phyloP scores from a whole-genome alignment of 345 rosid genomes.

The Syzygium aqueum region DNA sequence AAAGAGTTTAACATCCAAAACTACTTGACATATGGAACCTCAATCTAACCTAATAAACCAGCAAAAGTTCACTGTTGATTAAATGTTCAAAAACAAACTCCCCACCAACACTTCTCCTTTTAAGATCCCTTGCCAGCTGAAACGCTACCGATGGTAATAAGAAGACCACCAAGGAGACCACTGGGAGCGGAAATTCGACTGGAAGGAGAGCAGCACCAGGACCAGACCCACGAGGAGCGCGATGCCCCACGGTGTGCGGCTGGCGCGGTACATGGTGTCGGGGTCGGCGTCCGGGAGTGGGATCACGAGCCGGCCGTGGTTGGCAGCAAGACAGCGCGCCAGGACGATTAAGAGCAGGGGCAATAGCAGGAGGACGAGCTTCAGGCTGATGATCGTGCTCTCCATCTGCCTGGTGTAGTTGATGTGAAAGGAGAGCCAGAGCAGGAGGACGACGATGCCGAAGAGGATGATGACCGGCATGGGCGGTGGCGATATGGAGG shows the following conservation, averaged over 20 bases:
- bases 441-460: constrained; percentile 36
- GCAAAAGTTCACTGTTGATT: neutral
- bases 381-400: constrained; percentile 29
- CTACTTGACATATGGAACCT: neutral
- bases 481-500: constrained; percentile 55
- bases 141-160: neutral
- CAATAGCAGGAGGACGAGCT: constrained; percentile 43
- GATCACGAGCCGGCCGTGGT: constrained; percentile 13
- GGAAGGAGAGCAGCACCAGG: constrained; percentile 55
- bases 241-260: constrained; percentile 57
- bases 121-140: neutral
- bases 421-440: constrained; percentile 40
- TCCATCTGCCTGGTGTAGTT: constrained; percentile 43
- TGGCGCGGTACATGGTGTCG: constrained; percentile 5
- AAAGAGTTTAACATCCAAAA: neutral
- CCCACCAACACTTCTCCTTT: neutral
- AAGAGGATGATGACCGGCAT: constrained; percentile 41
- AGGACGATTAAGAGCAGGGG: constrained; percentile 50
- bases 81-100: neutral
- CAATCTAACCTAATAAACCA: neutral
- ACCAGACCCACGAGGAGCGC: constrained; percentile 32
- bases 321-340: constrained; percentile 15
- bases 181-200: constrained; percentile 50
- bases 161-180: constrained; percentile 35
- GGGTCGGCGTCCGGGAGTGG: constrained; percentile 15